Conservation (phyloP, 306 rosid species). For the Rosa multiflora region DNA sequence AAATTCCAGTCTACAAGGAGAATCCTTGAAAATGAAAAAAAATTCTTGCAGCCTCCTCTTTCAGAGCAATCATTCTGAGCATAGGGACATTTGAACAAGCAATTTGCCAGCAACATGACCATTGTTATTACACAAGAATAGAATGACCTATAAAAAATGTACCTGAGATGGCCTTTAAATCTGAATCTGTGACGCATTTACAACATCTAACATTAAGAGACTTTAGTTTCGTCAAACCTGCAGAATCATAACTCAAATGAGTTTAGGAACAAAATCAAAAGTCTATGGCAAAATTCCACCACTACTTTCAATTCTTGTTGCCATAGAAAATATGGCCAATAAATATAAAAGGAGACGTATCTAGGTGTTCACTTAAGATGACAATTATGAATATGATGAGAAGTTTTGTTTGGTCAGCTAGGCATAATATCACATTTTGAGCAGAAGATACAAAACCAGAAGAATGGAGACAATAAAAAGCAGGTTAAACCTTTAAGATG, state of each 20-base stretch:
- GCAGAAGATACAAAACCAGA: not conserved
- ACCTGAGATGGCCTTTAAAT: conserved; percentile 65
- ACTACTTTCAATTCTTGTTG: not conserved
- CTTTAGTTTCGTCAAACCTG: conserved; percentile 59
- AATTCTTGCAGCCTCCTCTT: not conserved
- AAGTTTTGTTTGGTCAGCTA: not conserved
- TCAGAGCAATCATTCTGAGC: not conserved
- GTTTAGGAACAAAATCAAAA: not conserved
- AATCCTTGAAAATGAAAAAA: not conserved
- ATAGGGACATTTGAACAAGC: not conserved
- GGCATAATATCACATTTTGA: not conserved
- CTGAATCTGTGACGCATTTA: conserved; percentile 57
- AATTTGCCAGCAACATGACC: not conserved
- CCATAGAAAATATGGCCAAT: no score
- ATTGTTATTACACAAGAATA: conserved; percentile 10
- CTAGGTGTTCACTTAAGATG: not conserved
- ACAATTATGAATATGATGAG: not conserved
- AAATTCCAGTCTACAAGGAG: conserved; percentile 10
- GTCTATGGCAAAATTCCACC: not conserved
- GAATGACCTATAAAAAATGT: conserved; percentile 13
- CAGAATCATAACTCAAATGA: conserved; percentile 18
- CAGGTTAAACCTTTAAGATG: conserved; percentile 59
- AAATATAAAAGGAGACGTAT: not conserved
- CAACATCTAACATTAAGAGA: conserved; percentile 65
- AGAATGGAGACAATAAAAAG: not conserved